phyloP scores from a whole-genome alignment of 2,329 filamentous ascomycete genomes.

The Coniochaeta pulveracea region DNA sequence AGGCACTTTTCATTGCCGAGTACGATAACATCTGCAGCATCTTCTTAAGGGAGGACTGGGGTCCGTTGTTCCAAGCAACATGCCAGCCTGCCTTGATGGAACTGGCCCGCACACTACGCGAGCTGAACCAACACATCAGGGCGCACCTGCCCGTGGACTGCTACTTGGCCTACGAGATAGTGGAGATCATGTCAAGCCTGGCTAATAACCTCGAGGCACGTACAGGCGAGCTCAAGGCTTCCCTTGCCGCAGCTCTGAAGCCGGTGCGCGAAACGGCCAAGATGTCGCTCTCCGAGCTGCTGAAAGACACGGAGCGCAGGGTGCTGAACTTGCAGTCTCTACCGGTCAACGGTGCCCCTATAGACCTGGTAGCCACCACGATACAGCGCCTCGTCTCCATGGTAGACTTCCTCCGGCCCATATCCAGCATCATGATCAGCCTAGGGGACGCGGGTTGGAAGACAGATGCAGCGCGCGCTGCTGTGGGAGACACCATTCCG shows the following conservation, averaged over 20 bases:
- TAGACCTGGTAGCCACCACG: conserved; percentile 70
- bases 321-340: conserved; percentile 55
- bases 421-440: conserved; percentile 84
- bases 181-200: conserved; percentile 75
- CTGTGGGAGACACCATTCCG: conserved; percentile 49
- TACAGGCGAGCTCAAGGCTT: conserved; percentile 75
- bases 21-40: conserved; percentile 84
- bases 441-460: conserved; percentile 90
- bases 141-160: conserved; percentile 81
- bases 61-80: conserved; percentile 64
- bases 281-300: conserved; percentile 66
- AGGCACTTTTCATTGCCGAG: conserved; percentile 78
- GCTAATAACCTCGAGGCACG: conserved; percentile 70
- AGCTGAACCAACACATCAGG: conserved; percentile 85
- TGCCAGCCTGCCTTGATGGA: conserved; percentile 70
- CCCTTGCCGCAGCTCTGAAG: conserved; percentile 75
- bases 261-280: conserved; percentile 90
- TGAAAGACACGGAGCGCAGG: conserved; percentile 71
- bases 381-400: conserved; percentile 81
- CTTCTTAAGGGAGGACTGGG: conserved; percentile 79
- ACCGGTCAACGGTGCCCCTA: conserved; percentile 65
- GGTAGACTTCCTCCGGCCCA: conserved; percentile 73
- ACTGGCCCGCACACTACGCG: conserved; percentile 73
- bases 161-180: conserved; percentile 89
- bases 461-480: conserved; percentile 34